Evolutionary conservation across 768 basidiomycete species (phyloP), one percentile per base, ranked within the genome.

Genomic region (Paxillus ammoniavirescens): DNA sequence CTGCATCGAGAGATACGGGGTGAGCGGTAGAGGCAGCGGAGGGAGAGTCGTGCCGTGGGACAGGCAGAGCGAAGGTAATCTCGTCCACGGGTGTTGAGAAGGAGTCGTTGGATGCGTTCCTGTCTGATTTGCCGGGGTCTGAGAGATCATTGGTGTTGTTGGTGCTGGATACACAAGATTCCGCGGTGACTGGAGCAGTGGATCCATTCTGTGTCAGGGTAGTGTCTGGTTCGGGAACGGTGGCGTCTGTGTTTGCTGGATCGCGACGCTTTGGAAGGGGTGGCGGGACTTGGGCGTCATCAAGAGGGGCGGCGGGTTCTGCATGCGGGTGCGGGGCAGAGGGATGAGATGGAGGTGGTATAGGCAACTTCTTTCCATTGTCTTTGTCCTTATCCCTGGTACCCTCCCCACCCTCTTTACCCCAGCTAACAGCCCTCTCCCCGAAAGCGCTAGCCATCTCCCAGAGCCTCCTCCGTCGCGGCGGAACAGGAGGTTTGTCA

Each of bases 361-460:
- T 15, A 8, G 53, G 66, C 23, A 62, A 41, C 26, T 42, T 60
- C 38, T 53, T 72, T 4, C 4, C 13, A 17, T 17, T 4, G 8
- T 55, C 44, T 8, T 8, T 75, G 8, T 79, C 79, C 31, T 61
- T 70, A 0, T 63, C 65, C 49, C 56, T 66, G 33, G 13, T 14
- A 23, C 36, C 56, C 35, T 71, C 68, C 9, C 52, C 63, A 18
- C 71, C 66, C 18, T 75, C 77, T 47, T 65, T 64, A 14, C 77
- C 71, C 85, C 83, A 86, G 60, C 78, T 81, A 1, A 72, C 77
- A 37, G 83, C 84, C 37, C 75, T 73, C 64, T 84, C 83, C 4
- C 81, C 76, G 6, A 88, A 65, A 5, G 81, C 82, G 52, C 81
- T 82, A 1, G 84, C 82, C 73, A 86, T 82, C 10, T 85, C 82